Evolutionary conservation across 1,139 yeast genomes (phyloP).

Genomic region (Ogataea hybrid): DNA sequence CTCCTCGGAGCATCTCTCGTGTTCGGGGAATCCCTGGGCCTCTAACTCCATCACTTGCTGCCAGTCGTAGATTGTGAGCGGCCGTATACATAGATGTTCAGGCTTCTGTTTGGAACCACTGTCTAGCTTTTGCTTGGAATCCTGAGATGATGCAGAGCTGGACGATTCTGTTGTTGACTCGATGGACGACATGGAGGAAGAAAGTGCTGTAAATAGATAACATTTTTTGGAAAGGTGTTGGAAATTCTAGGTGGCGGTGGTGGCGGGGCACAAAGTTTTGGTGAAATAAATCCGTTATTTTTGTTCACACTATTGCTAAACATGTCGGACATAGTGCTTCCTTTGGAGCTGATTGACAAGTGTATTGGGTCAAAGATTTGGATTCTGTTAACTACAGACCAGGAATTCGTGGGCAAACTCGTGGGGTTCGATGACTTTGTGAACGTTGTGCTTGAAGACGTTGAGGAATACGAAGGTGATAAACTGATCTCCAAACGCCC

Average conservation of each 20-base stretch:
- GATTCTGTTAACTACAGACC: conserved; percentile 71
- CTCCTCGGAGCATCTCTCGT: conserved; percentile 64
- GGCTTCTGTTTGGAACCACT: conserved; percentile 35
- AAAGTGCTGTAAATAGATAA: conserved; percentile 1
- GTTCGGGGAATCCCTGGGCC: conserved; percentile 61
- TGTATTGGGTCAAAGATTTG: conserved; percentile 79
- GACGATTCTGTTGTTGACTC: conserved; percentile 20
- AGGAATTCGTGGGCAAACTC: conserved; percentile 81
- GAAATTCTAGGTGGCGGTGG: conserved; percentile 2
- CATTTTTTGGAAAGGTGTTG: background rate
- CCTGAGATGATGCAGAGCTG: conserved; percentile 16
- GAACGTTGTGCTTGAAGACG: conserved; percentile 85
- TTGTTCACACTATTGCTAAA: background rate
- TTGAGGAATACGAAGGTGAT: conserved; percentile 54
- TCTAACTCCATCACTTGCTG: conserved; percentile 64
- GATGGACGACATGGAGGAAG: conserved; percentile 11
- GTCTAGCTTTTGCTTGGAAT: conserved; percentile 7
- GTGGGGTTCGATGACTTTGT: conserved; percentile 96
- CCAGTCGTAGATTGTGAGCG: conserved; percentile 69
- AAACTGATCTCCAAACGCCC: conserved; percentile 38
- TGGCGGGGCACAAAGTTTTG: background rate
- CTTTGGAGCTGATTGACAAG: conserved; percentile 84
- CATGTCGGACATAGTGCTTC: conserved; percentile 40
- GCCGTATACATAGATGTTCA: conserved; percentile 74
- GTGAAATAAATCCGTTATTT: background rate